These are phyloP conservation scores for Thecamonas trahens DNA, from an alignment of 78 protist genomes.

Conservation along the genomic window DNA sequence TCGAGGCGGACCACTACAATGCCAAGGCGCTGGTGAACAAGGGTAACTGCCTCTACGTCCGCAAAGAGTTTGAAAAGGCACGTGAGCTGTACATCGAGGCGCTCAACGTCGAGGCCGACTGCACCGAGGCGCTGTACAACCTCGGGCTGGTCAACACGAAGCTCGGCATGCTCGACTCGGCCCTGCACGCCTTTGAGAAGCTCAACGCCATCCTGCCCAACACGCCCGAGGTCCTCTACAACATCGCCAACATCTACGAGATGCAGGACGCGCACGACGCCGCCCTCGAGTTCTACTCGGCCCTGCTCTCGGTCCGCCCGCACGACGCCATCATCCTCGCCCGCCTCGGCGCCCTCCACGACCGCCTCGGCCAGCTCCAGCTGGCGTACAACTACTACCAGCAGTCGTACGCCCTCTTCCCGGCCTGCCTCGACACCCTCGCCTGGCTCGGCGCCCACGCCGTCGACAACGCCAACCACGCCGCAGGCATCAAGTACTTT, in stretches of 20 bases:
- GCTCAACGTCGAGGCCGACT: slow-evolving; percentile 58
- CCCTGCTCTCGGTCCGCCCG: slow-evolving; percentile 29
- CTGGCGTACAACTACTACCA: slow-evolving; percentile 52
- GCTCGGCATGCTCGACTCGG: slow-evolving; percentile 25
- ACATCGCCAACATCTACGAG: slow-evolving; percentile 24
- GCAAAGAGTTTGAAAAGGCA: slow-evolving; percentile 23
- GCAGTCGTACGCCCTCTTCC: slow-evolving; percentile 43
- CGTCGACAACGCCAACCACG: slow-evolving; percentile 50
- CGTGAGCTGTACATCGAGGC: slow-evolving; percentile 44
- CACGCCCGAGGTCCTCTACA: slow-evolving; percentile 37
- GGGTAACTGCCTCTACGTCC: slow-evolving; percentile 41
- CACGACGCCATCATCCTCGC: slow-evolving; percentile 50
- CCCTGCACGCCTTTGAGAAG: slow-evolving; percentile 43
- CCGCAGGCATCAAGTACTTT: slow-evolving; percentile 66
- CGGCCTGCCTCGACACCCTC: slow-evolving; percentile 58
- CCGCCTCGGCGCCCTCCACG: slow-evolving; percentile 31
- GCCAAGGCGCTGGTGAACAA: slow-evolving; percentile 71
- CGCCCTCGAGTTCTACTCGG: slow-evolving; percentile 37
- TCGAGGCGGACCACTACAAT: slow-evolving; percentile 62
- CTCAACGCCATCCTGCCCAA: slow-evolving; percentile 26
- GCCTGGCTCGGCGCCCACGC: slow-evolving; percentile 74
- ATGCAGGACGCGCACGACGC: neutral
- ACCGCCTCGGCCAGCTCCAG: slow-evolving; percentile 36
- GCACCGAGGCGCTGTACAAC: slow-evolving; percentile 73
- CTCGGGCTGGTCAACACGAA: slow-evolving; percentile 36